These are phyloP conservation scores for Telfairia occidentalis DNA, from an alignment of 331 rosid species.

Conservation along the genomic window DNA sequence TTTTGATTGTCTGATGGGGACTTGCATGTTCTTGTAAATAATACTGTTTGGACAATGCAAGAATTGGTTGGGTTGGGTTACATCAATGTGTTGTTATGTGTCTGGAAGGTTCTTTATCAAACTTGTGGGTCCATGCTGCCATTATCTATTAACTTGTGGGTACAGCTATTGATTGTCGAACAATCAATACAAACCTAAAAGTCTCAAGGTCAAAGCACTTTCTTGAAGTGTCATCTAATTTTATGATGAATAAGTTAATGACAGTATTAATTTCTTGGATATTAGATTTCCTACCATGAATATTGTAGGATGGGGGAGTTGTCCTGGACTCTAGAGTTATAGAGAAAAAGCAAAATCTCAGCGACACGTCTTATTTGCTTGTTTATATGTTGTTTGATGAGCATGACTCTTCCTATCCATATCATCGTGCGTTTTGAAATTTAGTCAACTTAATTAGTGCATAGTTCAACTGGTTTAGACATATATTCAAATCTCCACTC, in stretches of 20 bases:
- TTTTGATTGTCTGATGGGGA: slow-evolving; percentile 1
- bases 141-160: background rate
- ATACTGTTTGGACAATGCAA: background rate
- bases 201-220: background rate
- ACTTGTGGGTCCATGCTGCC: slow-evolving; percentile 8
- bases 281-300: background rate
- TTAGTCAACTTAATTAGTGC: background rate
- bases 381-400: background rate
- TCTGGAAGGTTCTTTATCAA: background rate
- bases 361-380: background rate
- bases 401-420: background rate
- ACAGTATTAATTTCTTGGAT: background rate
- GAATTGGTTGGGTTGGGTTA: background rate
- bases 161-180: background rate
- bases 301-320: background rate
- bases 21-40: background rate
- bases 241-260: background rate
- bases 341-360: background rate
- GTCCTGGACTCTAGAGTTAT: background rate
- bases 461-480: no score
- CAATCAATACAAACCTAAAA: background rate
- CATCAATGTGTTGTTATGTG: slow-evolving; percentile 11
- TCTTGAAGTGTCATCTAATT: background rate
- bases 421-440: background rate
- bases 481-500: no score